Evolutionary conservation across 192 early-diverging fungal genomes (phyloP).

Genomic region (Entomortierella beljakovae): DNA sequence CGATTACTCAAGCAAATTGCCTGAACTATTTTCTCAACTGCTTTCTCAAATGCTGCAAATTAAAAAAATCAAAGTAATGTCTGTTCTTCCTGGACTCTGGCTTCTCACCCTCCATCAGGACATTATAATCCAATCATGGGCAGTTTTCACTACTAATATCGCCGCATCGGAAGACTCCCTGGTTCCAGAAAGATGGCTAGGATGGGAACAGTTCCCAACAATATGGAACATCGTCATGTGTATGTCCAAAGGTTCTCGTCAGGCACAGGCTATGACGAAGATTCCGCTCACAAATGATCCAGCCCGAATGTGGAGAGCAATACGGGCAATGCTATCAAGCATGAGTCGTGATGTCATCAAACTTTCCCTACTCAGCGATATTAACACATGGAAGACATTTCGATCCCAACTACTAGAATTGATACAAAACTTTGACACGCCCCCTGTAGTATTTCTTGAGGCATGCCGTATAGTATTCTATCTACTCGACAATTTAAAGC

Average conservation of each 20-base stretch:
- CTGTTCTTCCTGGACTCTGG: conserved; percentile 40
- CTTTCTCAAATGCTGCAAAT: conserved; percentile 12
- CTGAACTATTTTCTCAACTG: conserved; percentile 11
- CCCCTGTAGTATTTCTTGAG: conserved; percentile 16
- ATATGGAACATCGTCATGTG: conserved; percentile 6
- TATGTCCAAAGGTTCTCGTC: neutral
- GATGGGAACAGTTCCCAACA: conserved; percentile 35
- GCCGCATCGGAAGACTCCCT: conserved; percentile 15
- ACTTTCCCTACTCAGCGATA: conserved; percentile 1
- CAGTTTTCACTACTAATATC: conserved; percentile 6
- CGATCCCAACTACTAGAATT: conserved; percentile 6
- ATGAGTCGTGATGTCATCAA: conserved; percentile 18
- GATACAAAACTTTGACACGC: conserved; percentile 8
- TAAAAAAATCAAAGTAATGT: conserved; percentile 32
- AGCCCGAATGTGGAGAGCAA: conserved; percentile 11
- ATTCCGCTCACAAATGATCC: conserved; percentile 17
- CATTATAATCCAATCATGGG: conserved; percentile 26
- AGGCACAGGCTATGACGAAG: neutral
- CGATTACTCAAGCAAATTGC: conserved; percentile 5
- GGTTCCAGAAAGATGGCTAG: conserved; percentile 19
- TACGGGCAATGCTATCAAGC: conserved; percentile 21
- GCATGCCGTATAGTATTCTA: conserved; percentile 13
- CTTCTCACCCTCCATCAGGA: conserved; percentile 26
- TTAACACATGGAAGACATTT: conserved; percentile 7
- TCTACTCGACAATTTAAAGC: conserved; percentile 16